A percentile compares a stretch with the other conserved stretches of the same genome.
Evolutionary conservation across 768 basidiomycete genomes (phyloP).

Genomic region (Hygrocybe coccinea): DNA sequence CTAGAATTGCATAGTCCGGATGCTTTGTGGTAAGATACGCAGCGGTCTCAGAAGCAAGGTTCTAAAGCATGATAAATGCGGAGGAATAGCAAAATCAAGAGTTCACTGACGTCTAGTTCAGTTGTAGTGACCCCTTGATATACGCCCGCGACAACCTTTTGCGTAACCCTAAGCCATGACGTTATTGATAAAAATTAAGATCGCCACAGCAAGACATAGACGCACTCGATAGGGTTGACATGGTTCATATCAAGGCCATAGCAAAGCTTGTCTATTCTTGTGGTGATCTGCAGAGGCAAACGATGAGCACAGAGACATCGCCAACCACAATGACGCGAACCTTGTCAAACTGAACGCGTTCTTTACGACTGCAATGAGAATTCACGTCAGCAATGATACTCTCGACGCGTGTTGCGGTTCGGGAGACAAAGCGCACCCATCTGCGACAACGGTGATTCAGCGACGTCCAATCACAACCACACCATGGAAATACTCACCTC

Average conservation of each 20-base stretch:
- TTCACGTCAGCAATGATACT: slow-evolving; percentile 16
- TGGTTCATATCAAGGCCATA: slow-evolving; percentile 93
- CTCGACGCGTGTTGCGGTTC: slow-evolving; percentile 37
- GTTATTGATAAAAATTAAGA: not conserved
- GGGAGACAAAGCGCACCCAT: slow-evolving; percentile 39
- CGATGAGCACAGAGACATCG: slow-evolving; percentile 14
- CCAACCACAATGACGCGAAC: slow-evolving; percentile 36
- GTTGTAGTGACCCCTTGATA: slow-evolving; percentile 96
- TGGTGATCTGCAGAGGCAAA: slow-evolving; percentile 59
- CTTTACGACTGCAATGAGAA: slow-evolving; percentile 61
- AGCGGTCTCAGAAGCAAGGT: slow-evolving; percentile 94
- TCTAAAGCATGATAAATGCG: slow-evolving; percentile 50
- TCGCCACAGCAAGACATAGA: not conserved
- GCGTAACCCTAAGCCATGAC: slow-evolving; percentile 56
- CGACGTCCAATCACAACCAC: not conserved
- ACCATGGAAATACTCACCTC: slow-evolving; percentile 23
- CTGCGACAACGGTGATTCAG: slow-evolving; percentile 24
- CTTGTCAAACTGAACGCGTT: slow-evolving; percentile 92
- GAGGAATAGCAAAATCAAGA: slow-evolving; percentile 13
- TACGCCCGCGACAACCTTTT: slow-evolving; percentile 90
- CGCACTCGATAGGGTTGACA: slow-evolving; percentile 89
- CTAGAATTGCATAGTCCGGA: slow-evolving; percentile 96
- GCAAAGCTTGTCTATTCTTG: slow-evolving; percentile 83
- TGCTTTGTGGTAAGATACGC: slow-evolving; percentile 96
- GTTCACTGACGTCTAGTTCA: slow-evolving; percentile 89